These are phyloP conservation scores for Metarhizium guizhouense DNA, from an alignment of 2,329 filamentous ascomycete genomes.

Conservation along the genomic window DNA sequence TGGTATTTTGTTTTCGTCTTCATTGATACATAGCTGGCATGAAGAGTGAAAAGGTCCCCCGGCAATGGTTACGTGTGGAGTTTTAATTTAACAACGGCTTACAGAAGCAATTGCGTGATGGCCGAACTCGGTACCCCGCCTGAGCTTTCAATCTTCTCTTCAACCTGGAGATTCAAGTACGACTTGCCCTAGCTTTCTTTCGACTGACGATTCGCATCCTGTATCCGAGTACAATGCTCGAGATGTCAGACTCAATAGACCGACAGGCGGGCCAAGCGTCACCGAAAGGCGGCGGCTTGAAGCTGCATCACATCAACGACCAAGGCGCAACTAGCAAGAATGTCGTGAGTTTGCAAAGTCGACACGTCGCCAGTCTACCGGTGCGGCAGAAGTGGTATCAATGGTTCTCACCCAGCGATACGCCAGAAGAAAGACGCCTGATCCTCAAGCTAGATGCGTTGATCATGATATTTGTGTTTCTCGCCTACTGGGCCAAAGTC, in stretches of 20 bases:
- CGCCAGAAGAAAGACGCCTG: constrained; percentile 23
- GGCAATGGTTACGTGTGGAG: too few species aligned
- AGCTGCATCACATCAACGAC: neutral
- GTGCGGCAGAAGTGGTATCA: constrained; percentile 24
- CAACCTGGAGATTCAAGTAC: too few species aligned
- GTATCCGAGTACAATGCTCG: neutral
- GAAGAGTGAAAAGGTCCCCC: too few species aligned
- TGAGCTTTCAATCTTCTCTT: too few species aligned
- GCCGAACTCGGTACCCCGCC: neutral
- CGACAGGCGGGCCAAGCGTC: neutral
- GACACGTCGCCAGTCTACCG: neutral
- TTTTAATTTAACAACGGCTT: too few species aligned
- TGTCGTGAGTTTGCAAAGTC: neutral
- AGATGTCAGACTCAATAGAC: neutral
- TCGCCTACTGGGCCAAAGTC: constrained; percentile 49
- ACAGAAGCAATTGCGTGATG: neutral
- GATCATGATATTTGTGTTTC: constrained; percentile 34
- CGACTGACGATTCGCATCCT: too few species aligned
- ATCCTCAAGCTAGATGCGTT: constrained; percentile 43
- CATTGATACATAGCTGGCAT: too few species aligned
- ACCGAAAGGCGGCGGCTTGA: neutral
- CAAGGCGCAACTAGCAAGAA: neutral
- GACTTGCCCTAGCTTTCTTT: too few species aligned
- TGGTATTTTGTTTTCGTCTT: too few species aligned
- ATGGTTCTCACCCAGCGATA: constrained; percentile 42